Base-by-base conservation (phyloP, 2,329 filamentous ascomycete genomes). In the Sarocladiaceae sp. region DNA sequence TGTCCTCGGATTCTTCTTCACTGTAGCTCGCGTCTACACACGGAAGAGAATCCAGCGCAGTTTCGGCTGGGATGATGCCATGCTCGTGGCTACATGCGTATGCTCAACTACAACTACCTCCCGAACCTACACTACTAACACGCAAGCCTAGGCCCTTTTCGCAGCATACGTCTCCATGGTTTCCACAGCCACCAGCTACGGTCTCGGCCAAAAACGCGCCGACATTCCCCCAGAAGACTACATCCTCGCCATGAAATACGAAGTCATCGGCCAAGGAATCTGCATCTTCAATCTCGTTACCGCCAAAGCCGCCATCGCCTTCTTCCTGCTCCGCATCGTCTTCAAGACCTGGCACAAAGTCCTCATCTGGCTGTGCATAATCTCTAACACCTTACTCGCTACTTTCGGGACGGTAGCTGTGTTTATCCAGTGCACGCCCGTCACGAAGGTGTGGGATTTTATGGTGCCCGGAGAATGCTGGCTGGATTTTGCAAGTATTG, bases 321-420 rank as follows among this genome's bases (percentile, higher is more conserved):
- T 58, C 46, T 53, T 58, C 22, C 54, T 67, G 17, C 56, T 66
- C 33, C 64, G 64, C 31, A 57, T 64, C 42, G 55, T 64, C 18
- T 52, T 51, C 11, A 57, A 60, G 17, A 52, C 48, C 15, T 58
- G 58, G 53, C 61, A 62, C 55, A 56, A 54, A 39, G 46, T 49
- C 8, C 23, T 61, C 18, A 54, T 66, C 35, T 66, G 63, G 63
- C 55, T 57, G 12, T 63, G 60, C 58, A 52, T 65, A 7, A 39
- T 57, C 31, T 56, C 55, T 3, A 57, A 61, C 40, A 63, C 64
- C 55, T 46, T 62, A 25, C 39, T 60, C 18, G 52, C 60, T 35
- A 56, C 58, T 2, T 17, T 58, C 25, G 56, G 50, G 26, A 58
- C 59, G 12, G 40, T 63, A 2, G 57, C 64, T 18, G 55, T 59